phyloP scores from a whole-genome alignment of 306 rosid species.

The Lathyrus oleraceus region DNA sequence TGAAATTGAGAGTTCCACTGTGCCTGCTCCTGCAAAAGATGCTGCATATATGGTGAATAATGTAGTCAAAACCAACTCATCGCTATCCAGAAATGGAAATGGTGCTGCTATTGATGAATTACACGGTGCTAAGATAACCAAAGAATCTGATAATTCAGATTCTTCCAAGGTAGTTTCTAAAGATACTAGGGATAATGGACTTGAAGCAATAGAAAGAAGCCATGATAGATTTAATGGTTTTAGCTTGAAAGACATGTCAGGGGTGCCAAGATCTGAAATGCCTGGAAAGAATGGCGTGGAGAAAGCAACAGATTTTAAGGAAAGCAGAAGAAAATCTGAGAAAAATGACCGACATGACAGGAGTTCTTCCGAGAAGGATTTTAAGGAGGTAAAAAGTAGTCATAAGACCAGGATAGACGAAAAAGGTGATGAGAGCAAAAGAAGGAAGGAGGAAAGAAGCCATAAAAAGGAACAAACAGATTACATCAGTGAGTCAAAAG shows the following conservation, averaged over 20 bases:
- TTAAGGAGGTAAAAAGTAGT: conserved; percentile 57
- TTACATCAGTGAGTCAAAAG: conserved; percentile 59
- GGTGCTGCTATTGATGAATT: conserved; percentile 40
- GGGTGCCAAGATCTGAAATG: conserved; percentile 44
- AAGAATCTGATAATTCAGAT: conserved; percentile 42
- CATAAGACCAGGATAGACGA: conserved; percentile 57
- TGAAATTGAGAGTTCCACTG: conserved; percentile 58
- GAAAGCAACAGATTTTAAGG: conserved; percentile 47
- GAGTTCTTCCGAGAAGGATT: conserved; percentile 55
- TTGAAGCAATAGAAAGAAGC: conserved; percentile 45
- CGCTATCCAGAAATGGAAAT: conserved; percentile 43
- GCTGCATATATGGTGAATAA: conserved; percentile 37
- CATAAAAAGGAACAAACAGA: conserved; percentile 60
- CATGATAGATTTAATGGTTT: conserved; percentile 45
- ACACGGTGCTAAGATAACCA: conserved; percentile 43
- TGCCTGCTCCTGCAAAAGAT: conserved; percentile 48
- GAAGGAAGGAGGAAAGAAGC: conserved; percentile 63
- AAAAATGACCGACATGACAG: conserved; percentile 46
- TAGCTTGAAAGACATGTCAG: conserved; percentile 39
- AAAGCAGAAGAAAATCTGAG: conserved; percentile 50
- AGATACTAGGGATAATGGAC: conserved; percentile 42
- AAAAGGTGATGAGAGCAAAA: conserved; percentile 56
- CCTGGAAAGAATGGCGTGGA: conserved; percentile 43
- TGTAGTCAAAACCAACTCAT: conserved; percentile 42
- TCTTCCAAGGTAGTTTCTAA: conserved; percentile 45